These are phyloP conservation scores for Golubevia sp. DNA, from an alignment of 1,284 basidiomycete genomes.

Conservation along the genomic window DNA sequence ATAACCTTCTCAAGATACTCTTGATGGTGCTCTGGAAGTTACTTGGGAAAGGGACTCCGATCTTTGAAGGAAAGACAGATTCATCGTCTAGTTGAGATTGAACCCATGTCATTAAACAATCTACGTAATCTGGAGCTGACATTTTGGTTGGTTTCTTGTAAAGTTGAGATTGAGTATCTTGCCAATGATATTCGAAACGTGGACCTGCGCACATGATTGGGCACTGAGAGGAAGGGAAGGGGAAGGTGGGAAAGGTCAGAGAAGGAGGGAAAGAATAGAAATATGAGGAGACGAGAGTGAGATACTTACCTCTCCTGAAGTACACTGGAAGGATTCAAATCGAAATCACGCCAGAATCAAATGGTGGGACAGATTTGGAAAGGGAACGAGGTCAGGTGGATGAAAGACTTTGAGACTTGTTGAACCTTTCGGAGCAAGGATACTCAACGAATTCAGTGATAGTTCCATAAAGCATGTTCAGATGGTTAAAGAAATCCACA, in stretches of 20 bases:
- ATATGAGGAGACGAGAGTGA: not conserved
- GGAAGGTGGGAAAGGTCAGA: not conserved
- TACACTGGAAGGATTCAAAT: conserved; percentile 22
- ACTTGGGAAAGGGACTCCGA: conserved; percentile 91
- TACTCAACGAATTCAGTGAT: conserved; percentile 45
- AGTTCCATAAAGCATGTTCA: conserved; percentile 61
- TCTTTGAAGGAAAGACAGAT: conserved; percentile 88
- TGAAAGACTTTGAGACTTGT: not conserved
- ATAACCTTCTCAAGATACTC: conserved; percentile 87
- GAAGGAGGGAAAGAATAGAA: not conserved
- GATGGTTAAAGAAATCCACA: conserved; percentile 61
- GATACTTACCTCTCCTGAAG: conserved; percentile 30
- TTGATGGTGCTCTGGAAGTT: conserved; percentile 89
- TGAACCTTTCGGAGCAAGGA: not conserved
- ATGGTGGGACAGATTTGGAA: not conserved
- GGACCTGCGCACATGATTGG: conserved; percentile 99
- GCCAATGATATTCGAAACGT: conserved; percentile 97
- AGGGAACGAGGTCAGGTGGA: not conserved
- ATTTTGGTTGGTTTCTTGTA: conserved; percentile 56
- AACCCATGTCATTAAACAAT: conserved; percentile 98
- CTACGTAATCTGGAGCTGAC: conserved; percentile 78
- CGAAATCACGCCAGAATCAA: not conserved
- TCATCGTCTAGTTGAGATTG: conserved; percentile 93
- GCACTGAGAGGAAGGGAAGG: conserved; percentile 68
- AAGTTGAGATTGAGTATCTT: conserved; percentile 68